phyloP scores from a whole-genome alignment of 73 alveolate species.

The Effrenium voratum region DNA sequence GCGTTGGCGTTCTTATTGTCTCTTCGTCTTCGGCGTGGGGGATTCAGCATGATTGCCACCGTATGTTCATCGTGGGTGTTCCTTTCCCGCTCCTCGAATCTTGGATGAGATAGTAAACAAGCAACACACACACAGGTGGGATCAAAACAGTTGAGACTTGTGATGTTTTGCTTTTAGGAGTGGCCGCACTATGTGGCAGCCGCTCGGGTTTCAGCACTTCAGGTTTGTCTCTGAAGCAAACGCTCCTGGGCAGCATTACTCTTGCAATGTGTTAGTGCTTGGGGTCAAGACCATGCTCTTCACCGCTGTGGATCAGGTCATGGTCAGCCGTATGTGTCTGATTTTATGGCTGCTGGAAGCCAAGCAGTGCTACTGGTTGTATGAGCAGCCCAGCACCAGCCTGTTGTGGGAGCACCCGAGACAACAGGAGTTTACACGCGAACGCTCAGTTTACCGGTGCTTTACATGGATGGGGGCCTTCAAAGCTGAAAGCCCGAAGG shows the following conservation, averaged over 20 bases:
- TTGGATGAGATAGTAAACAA: background rate
- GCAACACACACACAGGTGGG: background rate
- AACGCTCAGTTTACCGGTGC: background rate
- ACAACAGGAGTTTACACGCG: background rate
- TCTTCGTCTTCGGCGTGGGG: background rate
- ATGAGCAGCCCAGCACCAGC: background rate
- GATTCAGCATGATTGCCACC: background rate
- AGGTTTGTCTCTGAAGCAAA: background rate
- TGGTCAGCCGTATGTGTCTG: background rate
- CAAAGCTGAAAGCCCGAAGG: background rate
- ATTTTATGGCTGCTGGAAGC: background rate
- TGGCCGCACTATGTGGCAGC: background rate
- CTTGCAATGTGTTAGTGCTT: background rate
- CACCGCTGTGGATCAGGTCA: background rate
- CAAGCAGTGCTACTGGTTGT: background rate
- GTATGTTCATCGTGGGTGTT: slow-evolving; percentile 20
- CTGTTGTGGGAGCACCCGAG: background rate
- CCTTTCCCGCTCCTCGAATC: background rate
- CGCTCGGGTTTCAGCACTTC: background rate
- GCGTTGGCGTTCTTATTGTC: background rate
- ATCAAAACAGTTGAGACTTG: no score
- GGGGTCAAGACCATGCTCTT: background rate
- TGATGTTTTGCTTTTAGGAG: background rate
- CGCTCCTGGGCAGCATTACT: background rate
- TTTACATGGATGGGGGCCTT: background rate